Percentiles rank a stretch among this genome's conserved stretches.
phyloP scores from a whole-genome alignment of 805 yeast genomes.

The Saccharomycopsis babjevae region DNA sequence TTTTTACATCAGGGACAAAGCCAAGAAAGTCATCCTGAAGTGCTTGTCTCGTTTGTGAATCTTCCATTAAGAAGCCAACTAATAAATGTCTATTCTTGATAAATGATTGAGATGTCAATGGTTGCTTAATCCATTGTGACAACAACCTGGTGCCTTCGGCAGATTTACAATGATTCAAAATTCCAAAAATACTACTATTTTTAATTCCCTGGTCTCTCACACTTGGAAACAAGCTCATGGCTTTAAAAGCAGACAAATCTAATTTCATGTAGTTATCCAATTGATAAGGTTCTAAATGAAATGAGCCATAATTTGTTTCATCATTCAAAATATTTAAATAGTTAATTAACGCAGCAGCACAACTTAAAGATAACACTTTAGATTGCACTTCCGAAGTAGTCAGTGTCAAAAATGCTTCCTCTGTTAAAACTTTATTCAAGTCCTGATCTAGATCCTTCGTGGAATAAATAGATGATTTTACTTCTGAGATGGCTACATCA shows the following conservation, averaged over 20 bases:
- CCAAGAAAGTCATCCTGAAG: slow-evolving; percentile 58
- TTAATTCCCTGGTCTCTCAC: slow-evolving; percentile 33
- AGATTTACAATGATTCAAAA: slow-evolving; percentile 81
- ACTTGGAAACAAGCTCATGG: slow-evolving; percentile 75
- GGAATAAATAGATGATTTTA: slow-evolving; percentile 47
- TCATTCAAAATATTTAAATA: slow-evolving; percentile 59
- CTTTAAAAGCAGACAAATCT: slow-evolving; percentile 82
- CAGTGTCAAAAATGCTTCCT: slow-evolving; percentile 29
- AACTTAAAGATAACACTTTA: slow-evolving; percentile 41
- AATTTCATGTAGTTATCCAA: slow-evolving; percentile 78
- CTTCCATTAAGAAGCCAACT: slow-evolving; percentile 66
- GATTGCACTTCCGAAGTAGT: slow-evolving; percentile 47
- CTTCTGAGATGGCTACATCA: slow-evolving; percentile 57
- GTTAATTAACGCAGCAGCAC: slow-evolving; percentile 57
- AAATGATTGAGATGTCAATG: slow-evolving; percentile 53
- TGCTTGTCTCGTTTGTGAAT: slow-evolving; percentile 53
- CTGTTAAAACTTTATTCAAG: slow-evolving; percentile 32
- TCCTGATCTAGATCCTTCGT: slow-evolving; percentile 70
- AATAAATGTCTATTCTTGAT: slow-evolving; percentile 63
- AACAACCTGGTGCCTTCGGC: slow-evolving; percentile 80
- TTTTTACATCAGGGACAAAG: slow-evolving; percentile 73
- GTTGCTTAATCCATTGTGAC: slow-evolving; percentile 95
- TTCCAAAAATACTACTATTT: slow-evolving; percentile 63
- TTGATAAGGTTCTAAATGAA: slow-evolving; percentile 53
- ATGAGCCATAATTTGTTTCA: slow-evolving; percentile 43